Evolutionary conservation across 1,284 basidiomycete species (phyloP).

Genomic region (Melampsora americana): DNA sequence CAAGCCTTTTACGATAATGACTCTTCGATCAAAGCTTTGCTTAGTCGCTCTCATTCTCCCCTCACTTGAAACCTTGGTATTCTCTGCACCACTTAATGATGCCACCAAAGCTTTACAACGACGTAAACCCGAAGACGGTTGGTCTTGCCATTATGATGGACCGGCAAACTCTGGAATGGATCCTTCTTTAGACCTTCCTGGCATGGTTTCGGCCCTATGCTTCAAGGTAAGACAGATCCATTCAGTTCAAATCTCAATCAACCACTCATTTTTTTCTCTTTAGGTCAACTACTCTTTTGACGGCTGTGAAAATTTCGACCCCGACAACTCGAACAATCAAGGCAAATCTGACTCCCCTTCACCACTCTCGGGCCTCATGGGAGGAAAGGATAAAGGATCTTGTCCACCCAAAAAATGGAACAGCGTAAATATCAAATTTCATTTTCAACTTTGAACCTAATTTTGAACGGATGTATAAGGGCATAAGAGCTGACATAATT

Average conservation of each 20-base stretch:
- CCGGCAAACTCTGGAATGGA: constrained; percentile 4
- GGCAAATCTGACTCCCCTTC: neutral
- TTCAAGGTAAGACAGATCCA: constrained; percentile 5
- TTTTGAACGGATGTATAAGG: neutral
- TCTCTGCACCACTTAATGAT: constrained; percentile 22
- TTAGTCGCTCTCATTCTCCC: no score
- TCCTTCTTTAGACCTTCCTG: constrained; percentile 17
- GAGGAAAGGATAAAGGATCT: constrained; percentile 2
- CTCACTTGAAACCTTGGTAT: neutral
- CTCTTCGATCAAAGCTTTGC: no score
- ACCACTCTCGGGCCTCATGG: neutral
- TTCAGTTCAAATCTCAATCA: neutral
- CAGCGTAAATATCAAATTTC: neutral
- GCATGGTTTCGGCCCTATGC: constrained; percentile 29
- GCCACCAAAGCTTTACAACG: neutral
- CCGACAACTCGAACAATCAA: neutral
- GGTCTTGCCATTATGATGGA: constrained; percentile 34
- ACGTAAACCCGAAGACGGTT: constrained; percentile 18
- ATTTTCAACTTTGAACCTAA: neutral
- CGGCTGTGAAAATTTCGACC: constrained; percentile 27
- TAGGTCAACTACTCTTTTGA: constrained; percentile 39
- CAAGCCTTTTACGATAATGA: no score
- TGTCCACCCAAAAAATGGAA: constrained; percentile 2
- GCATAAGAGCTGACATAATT: neutral
- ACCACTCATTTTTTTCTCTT: neutral